These are phyloP conservation scores for Zalaria sp. DNA, from an alignment of 2,329 filamentous ascomycete genomes.

Conservation along the genomic window DNA sequence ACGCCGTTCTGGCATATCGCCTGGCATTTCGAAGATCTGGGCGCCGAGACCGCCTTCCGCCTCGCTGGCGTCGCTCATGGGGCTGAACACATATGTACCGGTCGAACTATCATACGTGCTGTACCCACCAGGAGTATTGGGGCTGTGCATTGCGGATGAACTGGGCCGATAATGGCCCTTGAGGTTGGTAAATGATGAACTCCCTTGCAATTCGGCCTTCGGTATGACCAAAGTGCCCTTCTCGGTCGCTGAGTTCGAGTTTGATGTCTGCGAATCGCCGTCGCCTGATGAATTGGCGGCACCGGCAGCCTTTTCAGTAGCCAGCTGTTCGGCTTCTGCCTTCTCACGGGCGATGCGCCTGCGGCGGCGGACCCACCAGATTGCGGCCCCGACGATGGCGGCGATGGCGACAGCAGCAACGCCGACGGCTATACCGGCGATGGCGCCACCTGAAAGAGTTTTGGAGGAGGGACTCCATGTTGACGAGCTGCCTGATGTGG, in stretches of 20 bases:
- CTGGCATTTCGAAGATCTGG: conserved; percentile 37
- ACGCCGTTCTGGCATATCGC: conserved; percentile 40
- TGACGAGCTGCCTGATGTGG: not conserved
- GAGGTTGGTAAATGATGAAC: not conserved
- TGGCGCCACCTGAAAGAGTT: conserved; percentile 20
- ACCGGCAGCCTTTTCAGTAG: conserved; percentile 5
- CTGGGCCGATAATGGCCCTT: not conserved
- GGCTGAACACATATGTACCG: conserved; percentile 1
- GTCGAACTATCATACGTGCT: not conserved
- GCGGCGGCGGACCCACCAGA: conserved; percentile 17
- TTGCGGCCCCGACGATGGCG: conserved; percentile 14
- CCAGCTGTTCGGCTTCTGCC: conserved; percentile 3
- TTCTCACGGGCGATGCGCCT: conserved; percentile 1
- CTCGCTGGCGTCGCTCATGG: conserved; percentile 11
- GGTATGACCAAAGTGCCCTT: conserved; percentile 19
- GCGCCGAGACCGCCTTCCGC: conserved; percentile 15
- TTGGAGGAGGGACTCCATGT: conserved; percentile 2
- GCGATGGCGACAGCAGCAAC: conserved; percentile 9
- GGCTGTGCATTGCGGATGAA: conserved; percentile 7
- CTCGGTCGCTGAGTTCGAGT: not conserved
- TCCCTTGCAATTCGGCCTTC: conserved; percentile 30
- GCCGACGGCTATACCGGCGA: conserved; percentile 30
- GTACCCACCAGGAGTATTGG: conserved; percentile 7
- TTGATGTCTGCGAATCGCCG: conserved; percentile 1
- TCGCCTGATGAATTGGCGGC: conserved; percentile 2